phyloP scores from a whole-genome alignment of 2,329 filamentous ascomycete genomes.

The Pyrenochaeta sp. region DNA sequence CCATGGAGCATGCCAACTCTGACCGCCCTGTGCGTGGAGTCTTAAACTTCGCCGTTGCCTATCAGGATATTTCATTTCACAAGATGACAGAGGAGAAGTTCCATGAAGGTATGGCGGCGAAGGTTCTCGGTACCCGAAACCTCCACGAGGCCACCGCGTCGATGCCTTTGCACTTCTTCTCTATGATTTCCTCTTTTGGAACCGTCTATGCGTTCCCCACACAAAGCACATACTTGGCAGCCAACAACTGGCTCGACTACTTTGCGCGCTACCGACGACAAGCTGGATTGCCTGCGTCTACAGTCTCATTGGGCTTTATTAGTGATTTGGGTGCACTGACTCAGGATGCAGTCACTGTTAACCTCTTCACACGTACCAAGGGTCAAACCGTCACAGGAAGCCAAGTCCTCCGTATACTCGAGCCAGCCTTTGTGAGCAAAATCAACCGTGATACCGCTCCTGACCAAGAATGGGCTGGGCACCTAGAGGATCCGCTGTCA shows the following conservation, averaged over 20 bases:
- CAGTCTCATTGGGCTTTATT: slow-evolving; percentile 30
- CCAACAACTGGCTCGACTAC: slow-evolving; percentile 17
- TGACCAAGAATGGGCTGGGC: not conserved
- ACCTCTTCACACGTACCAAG: slow-evolving; percentile 7
- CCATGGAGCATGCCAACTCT: slow-evolving; percentile 1
- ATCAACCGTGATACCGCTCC: too few species aligned
- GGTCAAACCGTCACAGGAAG: not conserved
- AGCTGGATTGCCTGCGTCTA: slow-evolving; percentile 11
- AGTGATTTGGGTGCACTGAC: slow-evolving; percentile 19
- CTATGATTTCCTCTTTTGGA: slow-evolving; percentile 24
- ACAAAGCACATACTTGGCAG: slow-evolving; percentile 22
- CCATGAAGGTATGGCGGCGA: slow-evolving; percentile 16
- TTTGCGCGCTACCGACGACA: slow-evolving; percentile 12
- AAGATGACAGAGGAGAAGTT: not conserved
- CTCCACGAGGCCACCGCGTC: slow-evolving; percentile 18
- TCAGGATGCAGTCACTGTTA: slow-evolving; percentile 2
- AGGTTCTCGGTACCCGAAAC: slow-evolving; percentile 30
- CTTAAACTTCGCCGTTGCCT: not conserved
- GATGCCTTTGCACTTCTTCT: slow-evolving; percentile 28
- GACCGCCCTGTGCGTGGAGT: not conserved
- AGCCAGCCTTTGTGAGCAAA: slow-evolving; percentile 14
- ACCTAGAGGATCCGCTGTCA: not conserved
- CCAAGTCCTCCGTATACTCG: slow-evolving; percentile 10
- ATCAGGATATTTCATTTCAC: slow-evolving; percentile 5
- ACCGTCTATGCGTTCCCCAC: slow-evolving; percentile 17